Evolutionary conservation across 2,329 filamentous ascomycete genomes (phyloP).

Genomic region (Microsporum audouinii): DNA sequence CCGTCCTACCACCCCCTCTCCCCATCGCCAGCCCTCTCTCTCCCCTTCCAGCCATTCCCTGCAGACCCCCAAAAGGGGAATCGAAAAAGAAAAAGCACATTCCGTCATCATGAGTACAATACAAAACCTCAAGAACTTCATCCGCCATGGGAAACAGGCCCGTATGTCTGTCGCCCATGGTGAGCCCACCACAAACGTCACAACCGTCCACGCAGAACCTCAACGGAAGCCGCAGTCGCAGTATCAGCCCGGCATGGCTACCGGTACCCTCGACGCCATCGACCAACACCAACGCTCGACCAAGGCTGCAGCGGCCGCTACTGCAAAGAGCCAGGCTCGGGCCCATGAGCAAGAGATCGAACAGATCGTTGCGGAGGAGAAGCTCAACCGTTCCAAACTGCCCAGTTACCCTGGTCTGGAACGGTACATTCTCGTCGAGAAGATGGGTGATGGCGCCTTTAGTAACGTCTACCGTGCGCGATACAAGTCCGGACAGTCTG

Average conservation of each 20-base stretch:
- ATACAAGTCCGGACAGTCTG: slow-evolving; percentile 55
- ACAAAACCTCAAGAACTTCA: slow-evolving; percentile 96
- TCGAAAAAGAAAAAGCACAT: not conserved
- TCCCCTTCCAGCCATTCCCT: not conserved
- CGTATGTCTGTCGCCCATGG: slow-evolving; percentile 53
- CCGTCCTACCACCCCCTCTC: not conserved
- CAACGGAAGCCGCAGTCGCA: slow-evolving; percentile 42
- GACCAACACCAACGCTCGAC: slow-evolving; percentile 41
- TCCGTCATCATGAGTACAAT: slow-evolving; percentile 52
- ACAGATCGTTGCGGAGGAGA: slow-evolving; percentile 83
- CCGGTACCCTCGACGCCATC: slow-evolving; percentile 51
- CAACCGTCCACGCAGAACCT: slow-evolving; percentile 53
- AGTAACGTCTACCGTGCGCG: slow-evolving; percentile 92
- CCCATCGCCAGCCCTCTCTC: not conserved
- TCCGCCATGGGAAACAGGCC: slow-evolving; percentile 94
- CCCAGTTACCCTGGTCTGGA: slow-evolving; percentile 77
- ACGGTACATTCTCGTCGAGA: slow-evolving; percentile 75
- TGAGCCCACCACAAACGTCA: slow-evolving; percentile 52
- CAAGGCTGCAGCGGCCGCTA: slow-evolving; percentile 29
- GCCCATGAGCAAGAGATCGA: slow-evolving; percentile 56
- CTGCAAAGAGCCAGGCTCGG: slow-evolving; percentile 29
- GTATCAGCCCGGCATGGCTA: slow-evolving; percentile 38
- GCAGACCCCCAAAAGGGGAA: not conserved
- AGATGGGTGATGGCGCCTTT: slow-evolving; percentile 98
- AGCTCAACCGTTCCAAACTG: slow-evolving; percentile 71